Conservation (phyloP, 2,329 filamentous ascomycete genomes). For the Pseudocercospora fijiensis region DNA sequence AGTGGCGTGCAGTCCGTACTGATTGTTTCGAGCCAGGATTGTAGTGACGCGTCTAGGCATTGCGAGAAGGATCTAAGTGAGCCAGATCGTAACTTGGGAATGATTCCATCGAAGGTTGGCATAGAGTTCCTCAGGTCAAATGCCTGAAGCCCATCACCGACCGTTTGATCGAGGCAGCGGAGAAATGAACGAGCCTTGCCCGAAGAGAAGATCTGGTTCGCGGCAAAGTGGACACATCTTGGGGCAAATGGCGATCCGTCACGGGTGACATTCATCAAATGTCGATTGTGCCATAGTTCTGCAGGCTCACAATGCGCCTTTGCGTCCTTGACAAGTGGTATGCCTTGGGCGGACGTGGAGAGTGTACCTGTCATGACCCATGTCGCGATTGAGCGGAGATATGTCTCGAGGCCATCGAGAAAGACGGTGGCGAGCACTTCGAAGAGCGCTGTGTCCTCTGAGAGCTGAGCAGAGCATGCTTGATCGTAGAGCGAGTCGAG, state of each 20-base stretch:
- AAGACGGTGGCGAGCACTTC: slow-evolving; percentile 67
- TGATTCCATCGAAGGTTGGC: slow-evolving; percentile 14
- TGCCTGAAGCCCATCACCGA: background rate
- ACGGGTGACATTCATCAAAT: slow-evolving; percentile 61
- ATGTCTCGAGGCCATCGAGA: slow-evolving; percentile 77
- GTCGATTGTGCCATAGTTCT: slow-evolving; percentile 75
- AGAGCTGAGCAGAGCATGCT: slow-evolving; percentile 67
- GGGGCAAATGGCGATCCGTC: slow-evolving; percentile 67
- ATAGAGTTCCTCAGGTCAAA: background rate
- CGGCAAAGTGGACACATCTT: slow-evolving; percentile 68
- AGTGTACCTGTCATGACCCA: slow-evolving; percentile 85
- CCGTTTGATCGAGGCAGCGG: slow-evolving; percentile 59
- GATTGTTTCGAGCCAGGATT: slow-evolving; percentile 73
- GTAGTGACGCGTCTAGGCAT: slow-evolving; percentile 69
- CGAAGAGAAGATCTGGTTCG: slow-evolving; percentile 73
- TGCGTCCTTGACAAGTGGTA: slow-evolving; percentile 50
- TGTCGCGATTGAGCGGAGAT: slow-evolving; percentile 71
- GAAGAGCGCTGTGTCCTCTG: slow-evolving; percentile 63
- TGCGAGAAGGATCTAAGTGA: slow-evolving; percentile 63
- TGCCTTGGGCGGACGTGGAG: slow-evolving; percentile 54
- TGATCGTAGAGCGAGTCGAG: slow-evolving; percentile 75
- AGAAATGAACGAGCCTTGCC: slow-evolving; percentile 87
- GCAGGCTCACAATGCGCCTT: slow-evolving; percentile 56
- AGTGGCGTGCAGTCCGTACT: slow-evolving; percentile 67
- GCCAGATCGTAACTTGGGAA: slow-evolving; percentile 8